Base-by-base conservation (phyloP, 208 protist genomes). In the Naegleria lovaniensis region DNA sequence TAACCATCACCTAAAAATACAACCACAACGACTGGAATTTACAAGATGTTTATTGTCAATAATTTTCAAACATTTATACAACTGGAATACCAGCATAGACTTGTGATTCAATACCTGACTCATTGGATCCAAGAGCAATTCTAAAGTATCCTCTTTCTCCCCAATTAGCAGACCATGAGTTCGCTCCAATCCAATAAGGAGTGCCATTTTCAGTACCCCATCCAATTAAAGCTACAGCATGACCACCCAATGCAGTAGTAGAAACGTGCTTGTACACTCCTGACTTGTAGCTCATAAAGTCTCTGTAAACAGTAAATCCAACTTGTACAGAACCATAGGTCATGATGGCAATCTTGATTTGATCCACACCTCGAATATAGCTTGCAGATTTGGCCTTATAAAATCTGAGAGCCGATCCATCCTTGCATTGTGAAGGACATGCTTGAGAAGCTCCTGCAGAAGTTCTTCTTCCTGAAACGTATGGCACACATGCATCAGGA, bases 151-250 rank as follows among this genome's bases (percentile, higher is more conserved):
- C 96, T 52, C 95, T 92, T 90, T 96, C 94, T 75, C 96, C 96
- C 96, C 96, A 98, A 90, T 96, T 94, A 0, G 84, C 33, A 92
- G 96, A 96, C 96, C 96, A 97, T 93, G 95, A 97, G 94, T 98
- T 98, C 29, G 94, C 95, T 90, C 97, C 94, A 90, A 95, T 95
- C 97, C 97, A 98, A 94, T 97, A 98, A 85, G 88, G 13, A 76
- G 41, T 75, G 91, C 91, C 48, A 93, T 89, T 52, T 95, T 95
- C 92, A 75, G 91, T 91, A 58, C 96, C 96, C 96, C 96, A 98
- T 85, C 96, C 96, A 85, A 97, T 93, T 79, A 98, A 89, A 76
- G 93, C 91, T 91, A 98, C 95, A 48, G 96, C 96, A 91, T 97
- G 97, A 84, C 95, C 95, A 84, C 96, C 96, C 89, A 96, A 94